Conservation (phyloP, 75 land plant genomes). For the Ceratopteris richardii region DNA sequence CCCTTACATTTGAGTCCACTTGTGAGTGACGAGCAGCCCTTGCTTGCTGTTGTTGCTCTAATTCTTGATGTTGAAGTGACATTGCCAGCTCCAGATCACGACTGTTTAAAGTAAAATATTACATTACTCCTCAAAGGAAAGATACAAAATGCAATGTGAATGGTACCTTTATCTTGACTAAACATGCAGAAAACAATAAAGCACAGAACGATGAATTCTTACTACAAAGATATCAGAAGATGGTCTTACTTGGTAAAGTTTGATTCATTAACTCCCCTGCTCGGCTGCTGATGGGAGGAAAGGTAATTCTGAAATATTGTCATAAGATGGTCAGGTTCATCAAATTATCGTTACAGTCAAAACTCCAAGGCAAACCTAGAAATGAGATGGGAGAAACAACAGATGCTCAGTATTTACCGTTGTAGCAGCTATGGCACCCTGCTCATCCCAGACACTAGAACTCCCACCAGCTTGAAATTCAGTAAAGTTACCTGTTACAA, state of each 20-base stretch:
- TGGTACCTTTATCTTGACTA: no score
- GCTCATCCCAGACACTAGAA: constrained; percentile 64
- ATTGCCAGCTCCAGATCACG: constrained; percentile 84
- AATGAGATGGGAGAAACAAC: neutral
- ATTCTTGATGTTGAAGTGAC: constrained; percentile 86
- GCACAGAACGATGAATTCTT: no score
- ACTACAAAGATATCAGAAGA: no score
- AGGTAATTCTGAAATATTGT: neutral
- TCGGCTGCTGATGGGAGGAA: constrained; percentile 1
- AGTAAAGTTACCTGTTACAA: constrained; percentile 61
- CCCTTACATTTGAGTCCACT: neutral
- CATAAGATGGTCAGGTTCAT: no score
- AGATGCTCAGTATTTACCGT: constrained; percentile 38
- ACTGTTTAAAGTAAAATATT: constrained; percentile 23
- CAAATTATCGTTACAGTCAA: neutral
- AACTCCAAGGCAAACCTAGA: no score
- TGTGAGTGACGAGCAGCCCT: constrained; percentile 1
- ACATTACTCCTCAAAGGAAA: no score
- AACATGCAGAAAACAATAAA: no score
- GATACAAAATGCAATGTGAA: no score
- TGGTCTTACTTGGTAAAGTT: constrained; percentile 6
- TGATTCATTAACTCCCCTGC: neutral
- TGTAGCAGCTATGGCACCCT: constrained; percentile 61
- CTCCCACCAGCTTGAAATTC: constrained; percentile 50
- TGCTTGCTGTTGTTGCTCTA: constrained; percentile 53